These are phyloP conservation scores for Aspergillus fructus DNA, from an alignment of 2,329 filamentous ascomycete species.

Conservation along the genomic window DNA sequence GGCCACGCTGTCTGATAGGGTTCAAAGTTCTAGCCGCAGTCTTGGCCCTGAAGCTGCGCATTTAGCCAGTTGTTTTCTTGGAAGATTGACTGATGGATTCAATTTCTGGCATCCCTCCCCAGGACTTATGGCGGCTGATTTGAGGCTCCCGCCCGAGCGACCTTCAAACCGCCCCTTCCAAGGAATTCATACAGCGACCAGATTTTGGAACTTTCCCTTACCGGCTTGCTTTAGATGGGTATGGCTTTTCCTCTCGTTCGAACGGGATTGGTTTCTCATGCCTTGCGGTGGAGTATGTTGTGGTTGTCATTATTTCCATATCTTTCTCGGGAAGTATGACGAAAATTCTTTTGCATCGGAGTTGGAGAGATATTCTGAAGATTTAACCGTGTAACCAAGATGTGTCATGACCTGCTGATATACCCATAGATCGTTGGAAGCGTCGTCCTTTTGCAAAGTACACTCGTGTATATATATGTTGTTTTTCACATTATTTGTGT, in stretches of 20 bases:
- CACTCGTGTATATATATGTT: conserved; percentile 7
- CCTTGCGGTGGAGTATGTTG: conserved; percentile 19
- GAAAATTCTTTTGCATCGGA: background rate
- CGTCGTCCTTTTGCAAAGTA: conserved; percentile 1
- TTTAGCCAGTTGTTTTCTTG: background rate
- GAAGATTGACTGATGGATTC: background rate
- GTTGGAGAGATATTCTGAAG: conserved; percentile 1
- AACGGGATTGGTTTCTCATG: conserved; percentile 45
- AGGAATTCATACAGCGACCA: conserved; percentile 1
- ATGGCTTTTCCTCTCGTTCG: conserved; percentile 46
- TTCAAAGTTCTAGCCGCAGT: conserved; percentile 1
- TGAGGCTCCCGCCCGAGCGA: background rate
- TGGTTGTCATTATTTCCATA: background rate
- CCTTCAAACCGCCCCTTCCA: background rate
- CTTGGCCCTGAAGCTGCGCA: background rate
- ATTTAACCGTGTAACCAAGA: conserved; percentile 12
- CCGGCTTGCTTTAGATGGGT: conserved; percentile 37
- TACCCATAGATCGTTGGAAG: conserved; percentile 23
- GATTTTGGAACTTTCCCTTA: conserved; percentile 17
- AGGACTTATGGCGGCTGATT: background rate
- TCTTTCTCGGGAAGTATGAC: background rate
- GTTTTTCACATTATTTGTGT: background rate
- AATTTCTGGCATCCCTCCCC: background rate
- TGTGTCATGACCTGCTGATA: conserved; percentile 15
- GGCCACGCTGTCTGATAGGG: conserved; percentile 33